Conservation (phyloP, 2,329 filamentous ascomycete genomes). For the Verticillium longisporum region DNA sequence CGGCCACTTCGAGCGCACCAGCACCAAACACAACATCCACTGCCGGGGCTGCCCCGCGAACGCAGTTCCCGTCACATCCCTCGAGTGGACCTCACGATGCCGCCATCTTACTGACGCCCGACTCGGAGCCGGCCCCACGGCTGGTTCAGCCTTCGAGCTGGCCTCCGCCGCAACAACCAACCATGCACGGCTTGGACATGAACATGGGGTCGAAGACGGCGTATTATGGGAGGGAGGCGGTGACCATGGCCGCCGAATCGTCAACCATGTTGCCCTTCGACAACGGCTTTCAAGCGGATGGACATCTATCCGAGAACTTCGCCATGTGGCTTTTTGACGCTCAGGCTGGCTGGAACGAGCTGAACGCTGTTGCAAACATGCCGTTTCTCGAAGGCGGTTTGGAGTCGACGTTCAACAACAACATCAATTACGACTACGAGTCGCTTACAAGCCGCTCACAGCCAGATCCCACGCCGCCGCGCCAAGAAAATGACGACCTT, state of each 20-base stretch:
- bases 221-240: slow-evolving; percentile 25
- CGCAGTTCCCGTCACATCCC: background rate
- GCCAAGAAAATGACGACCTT: slow-evolving; percentile 34
- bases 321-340: slow-evolving; percentile 45
- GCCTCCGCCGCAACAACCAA: slow-evolving; percentile 16
- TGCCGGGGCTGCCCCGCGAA: background rate
- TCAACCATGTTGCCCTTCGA: slow-evolving; percentile 25
- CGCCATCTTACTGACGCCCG: slow-evolving; percentile 35
- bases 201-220: slow-evolving; percentile 16
- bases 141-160: slow-evolving; percentile 21
- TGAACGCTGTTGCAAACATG: slow-evolving; percentile 30
- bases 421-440: slow-evolving; percentile 44
- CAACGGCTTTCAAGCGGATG: slow-evolving; percentile 24
- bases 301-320: slow-evolving; percentile 35
- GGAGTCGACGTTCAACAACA: slow-evolving; percentile 44
- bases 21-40: background rate
- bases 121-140: slow-evolving; percentile 18
- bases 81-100: slow-evolving; percentile 35
- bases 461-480: slow-evolving; percentile 34
- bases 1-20: background rate
- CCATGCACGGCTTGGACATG: slow-evolving; percentile 25
- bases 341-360: slow-evolving; percentile 32
- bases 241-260: slow-evolving; percentile 21
- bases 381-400: slow-evolving; percentile 43
- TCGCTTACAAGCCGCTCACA: slow-evolving; percentile 40